These are phyloP conservation scores for Podosphaera fusca DNA, from an alignment of 2,329 filamentous ascomycete species.

Conservation along the genomic window DNA sequence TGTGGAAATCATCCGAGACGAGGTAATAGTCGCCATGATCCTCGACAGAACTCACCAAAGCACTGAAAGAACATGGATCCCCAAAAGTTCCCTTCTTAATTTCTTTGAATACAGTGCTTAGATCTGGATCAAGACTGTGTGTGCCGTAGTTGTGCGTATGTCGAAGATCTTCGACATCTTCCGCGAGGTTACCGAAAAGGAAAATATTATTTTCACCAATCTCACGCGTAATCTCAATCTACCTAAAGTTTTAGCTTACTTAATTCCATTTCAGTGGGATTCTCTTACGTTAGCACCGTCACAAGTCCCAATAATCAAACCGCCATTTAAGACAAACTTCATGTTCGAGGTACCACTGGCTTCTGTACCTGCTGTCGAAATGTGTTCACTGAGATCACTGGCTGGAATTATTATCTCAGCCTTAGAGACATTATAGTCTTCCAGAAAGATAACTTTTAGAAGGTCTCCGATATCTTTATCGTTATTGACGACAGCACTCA, in stretches of 20 bases:
- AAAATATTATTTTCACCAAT: constrained; percentile 96
- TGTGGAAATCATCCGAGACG: constrained; percentile 91
- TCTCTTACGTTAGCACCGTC: constrained; percentile 79
- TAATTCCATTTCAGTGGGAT: background rate
- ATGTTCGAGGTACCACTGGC: constrained; percentile 85
- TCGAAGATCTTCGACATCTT: constrained; percentile 90
- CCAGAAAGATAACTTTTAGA: constrained; percentile 89
- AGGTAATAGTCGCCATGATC: constrained; percentile 96
- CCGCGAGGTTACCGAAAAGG: constrained; percentile 85
- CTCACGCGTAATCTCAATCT: constrained; percentile 95
- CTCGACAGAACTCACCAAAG: constrained; percentile 61
- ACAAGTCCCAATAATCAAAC: constrained; percentile 90
- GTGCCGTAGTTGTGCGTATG: constrained; percentile 69
- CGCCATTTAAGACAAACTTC: constrained; percentile 97
- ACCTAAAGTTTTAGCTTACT: background rate
- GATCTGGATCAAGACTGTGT: constrained; percentile 53
- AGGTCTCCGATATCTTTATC: constrained; percentile 81
- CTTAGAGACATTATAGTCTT: constrained; percentile 99
- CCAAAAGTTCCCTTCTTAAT: constrained; percentile 71
- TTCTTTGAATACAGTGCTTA: constrained; percentile 59
- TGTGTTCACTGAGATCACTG: constrained; percentile 93
- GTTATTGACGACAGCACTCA: constrained; percentile 74
- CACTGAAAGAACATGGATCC: constrained; percentile 52
- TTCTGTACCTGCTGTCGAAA: constrained; percentile 93
- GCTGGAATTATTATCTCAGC: constrained; percentile 90